phyloP scores from a whole-genome alignment of 768 basidiomycete genomes.

The Harrya chromipes region DNA sequence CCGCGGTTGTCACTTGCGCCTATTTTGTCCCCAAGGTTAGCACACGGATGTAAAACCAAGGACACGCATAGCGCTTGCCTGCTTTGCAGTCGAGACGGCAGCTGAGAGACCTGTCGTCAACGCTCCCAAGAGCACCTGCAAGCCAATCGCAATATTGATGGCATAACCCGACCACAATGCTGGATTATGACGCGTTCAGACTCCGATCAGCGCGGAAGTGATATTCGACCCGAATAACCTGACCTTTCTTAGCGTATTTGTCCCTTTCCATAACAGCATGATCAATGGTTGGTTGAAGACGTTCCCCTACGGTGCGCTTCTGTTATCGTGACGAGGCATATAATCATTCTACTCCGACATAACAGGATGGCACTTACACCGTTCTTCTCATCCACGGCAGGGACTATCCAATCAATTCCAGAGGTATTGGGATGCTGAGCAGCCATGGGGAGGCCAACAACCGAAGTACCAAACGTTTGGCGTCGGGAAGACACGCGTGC shows the following conservation, averaged over 20 bases:
- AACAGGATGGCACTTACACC: conserved; percentile 11
- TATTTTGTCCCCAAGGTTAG: conserved; percentile 8
- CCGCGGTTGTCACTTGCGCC: conserved; percentile 38
- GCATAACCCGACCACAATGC: conserved; percentile 32
- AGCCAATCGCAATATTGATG: conserved; percentile 50
- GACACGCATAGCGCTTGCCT: conserved; percentile 31
- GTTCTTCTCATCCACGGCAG: conserved; percentile 19
- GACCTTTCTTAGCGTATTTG: conserved; percentile 48
- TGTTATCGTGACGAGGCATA: not conserved
- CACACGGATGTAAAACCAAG: too few species aligned
- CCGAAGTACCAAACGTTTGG: not conserved
- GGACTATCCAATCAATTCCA: conserved; percentile 28
- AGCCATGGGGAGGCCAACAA: not conserved
- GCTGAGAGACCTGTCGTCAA: conserved; percentile 66
- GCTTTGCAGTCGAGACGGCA: conserved; percentile 36
- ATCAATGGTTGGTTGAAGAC: conserved; percentile 52
- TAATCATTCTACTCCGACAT: not conserved
- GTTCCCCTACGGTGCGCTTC: conserved; percentile 45
- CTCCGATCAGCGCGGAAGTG: conserved; percentile 15
- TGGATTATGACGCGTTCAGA: conserved; percentile 7
- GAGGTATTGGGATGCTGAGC: not conserved
- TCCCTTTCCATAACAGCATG: conserved; percentile 44
- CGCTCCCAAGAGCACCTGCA: conserved; percentile 64
- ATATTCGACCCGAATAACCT: conserved; percentile 28
- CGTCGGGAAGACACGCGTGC: conserved; percentile 13